Evolutionary conservation across 148 eudicot species (phyloP).

Genomic region (Silene conica): DNA sequence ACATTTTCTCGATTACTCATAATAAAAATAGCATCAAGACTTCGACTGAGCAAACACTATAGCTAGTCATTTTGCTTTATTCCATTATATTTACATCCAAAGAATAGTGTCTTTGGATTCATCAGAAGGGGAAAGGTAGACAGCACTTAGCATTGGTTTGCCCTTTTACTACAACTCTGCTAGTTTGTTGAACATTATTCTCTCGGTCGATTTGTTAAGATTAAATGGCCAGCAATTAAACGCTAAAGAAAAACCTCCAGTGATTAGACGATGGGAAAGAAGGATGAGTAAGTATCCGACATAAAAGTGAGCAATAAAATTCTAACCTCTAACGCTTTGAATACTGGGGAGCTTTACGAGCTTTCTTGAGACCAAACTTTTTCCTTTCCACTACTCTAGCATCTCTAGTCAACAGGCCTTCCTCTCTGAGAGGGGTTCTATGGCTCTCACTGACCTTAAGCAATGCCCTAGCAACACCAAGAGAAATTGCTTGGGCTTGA

Average conservation of each 20-base stretch:
- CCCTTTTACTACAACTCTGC: no score
- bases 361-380: slow-evolving; percentile 89
- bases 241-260: no score
- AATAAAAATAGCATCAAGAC: background rate
- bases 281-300: background rate
- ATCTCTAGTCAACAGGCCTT: slow-evolving; percentile 91
- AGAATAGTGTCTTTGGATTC: no score
- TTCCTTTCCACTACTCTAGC: slow-evolving; percentile 91
- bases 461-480: slow-evolving; percentile 88
- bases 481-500: slow-evolving; percentile 92
- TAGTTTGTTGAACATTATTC: no score
- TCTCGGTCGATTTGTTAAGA: no score
- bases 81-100: background rate
- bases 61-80: background rate
- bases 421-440: slow-evolving; percentile 56
- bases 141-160: no score
- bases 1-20: background rate
- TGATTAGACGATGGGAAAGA: background rate
- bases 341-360: slow-evolving; percentile 90
- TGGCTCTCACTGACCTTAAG: slow-evolving; percentile 80
- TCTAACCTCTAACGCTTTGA: slow-evolving; percentile 80
- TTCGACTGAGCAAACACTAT: background rate
- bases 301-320: background rate
- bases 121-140: no score
- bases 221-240: no score